A percentile compares a stretch with the other conserved stretches of the same genome.
Conservation (phyloP, 139 green algal genomes). For the Cymbomonas tetramitiformis region DNA sequence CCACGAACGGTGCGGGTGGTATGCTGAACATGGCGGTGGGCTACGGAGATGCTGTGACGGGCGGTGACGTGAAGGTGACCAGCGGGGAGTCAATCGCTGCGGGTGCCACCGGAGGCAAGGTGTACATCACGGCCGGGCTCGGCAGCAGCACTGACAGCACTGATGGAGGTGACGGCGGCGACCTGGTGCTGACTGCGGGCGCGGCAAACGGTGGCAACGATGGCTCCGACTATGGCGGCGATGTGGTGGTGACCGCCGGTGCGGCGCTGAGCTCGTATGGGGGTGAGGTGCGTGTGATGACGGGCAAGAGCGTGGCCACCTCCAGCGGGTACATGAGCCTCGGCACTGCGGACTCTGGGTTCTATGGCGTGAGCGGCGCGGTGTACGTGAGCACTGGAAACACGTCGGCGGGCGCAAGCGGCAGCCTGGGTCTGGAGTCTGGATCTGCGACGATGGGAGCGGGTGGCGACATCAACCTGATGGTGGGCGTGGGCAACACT, state of each 20-base stretch:
- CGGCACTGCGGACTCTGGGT: no score
- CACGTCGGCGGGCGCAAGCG: not conserved
- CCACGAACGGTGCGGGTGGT: not conserved
- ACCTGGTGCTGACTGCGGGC: not conserved
- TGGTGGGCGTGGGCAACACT: slow-evolving; percentile 4
- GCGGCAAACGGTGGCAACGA: no score
- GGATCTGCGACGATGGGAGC: not conserved
- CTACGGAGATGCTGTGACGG: not conserved
- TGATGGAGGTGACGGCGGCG: no score
- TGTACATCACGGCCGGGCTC: no score
- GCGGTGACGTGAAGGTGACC: not conserved
- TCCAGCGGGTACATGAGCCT: no score
- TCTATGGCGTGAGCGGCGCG: not conserved
- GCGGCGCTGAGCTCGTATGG: no score
- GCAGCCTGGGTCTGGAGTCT: not conserved
- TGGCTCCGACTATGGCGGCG: no score
- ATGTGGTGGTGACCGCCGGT: no score
- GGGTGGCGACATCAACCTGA: not conserved
- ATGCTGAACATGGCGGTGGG: not conserved
- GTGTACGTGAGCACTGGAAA: not conserved
- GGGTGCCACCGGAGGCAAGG: no score
- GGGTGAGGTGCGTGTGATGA: no score
- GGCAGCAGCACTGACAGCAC: no score
- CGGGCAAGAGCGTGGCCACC: no score
- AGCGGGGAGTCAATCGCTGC: not conserved